Evolutionary conservation across 805 yeast species (phyloP).

Genomic region (Starmerella floris): DNA sequence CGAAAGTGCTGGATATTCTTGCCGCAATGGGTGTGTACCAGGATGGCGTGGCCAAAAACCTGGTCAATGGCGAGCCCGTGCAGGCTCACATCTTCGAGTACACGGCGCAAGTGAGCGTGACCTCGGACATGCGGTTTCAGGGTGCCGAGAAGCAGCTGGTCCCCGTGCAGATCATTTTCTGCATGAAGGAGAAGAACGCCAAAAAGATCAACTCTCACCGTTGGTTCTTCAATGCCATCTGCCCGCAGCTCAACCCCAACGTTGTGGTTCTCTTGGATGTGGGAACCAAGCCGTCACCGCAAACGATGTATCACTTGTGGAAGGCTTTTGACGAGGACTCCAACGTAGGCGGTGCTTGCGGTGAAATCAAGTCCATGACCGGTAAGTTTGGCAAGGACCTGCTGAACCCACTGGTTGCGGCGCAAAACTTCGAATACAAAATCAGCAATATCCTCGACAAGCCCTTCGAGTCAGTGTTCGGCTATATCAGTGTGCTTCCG

Average conservation of each 20-base stretch:
- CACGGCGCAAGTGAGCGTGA: constrained; percentile 88
- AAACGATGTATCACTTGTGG: constrained; percentile 89
- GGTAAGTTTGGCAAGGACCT: constrained; percentile 76
- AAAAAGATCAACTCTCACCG: constrained; percentile 95
- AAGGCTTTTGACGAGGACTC: constrained; percentile 93
- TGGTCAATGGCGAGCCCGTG: constrained; percentile 81
- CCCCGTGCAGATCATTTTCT: constrained; percentile 88
- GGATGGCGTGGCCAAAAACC: constrained; percentile 92
- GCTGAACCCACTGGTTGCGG: constrained; percentile 82
- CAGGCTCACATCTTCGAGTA: constrained; percentile 91
- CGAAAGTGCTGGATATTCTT: constrained; percentile 71
- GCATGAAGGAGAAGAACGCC: constrained; percentile 81
- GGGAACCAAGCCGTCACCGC: constrained; percentile 89
- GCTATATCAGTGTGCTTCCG: constrained; percentile 85
- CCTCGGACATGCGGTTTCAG: constrained; percentile 74
- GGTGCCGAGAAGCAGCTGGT: constrained; percentile 72
- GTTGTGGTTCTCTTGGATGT: constrained; percentile 84
- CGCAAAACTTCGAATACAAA: constrained; percentile 92
- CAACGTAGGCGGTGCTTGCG: constrained; percentile 97
- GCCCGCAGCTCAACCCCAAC: constrained; percentile 84
- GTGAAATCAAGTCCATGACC: constrained; percentile 90
- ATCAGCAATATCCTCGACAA: constrained; percentile 94
- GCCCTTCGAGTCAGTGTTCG: constrained; percentile 84
- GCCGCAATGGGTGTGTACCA: constrained; percentile 96
- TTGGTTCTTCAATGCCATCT: constrained; percentile 92